Percentiles rank a stretch among this genome's conserved stretches.
Evolutionary conservation across 129 eudicot species (phyloP).

Genomic region (Artemisia tridentata): DNA sequence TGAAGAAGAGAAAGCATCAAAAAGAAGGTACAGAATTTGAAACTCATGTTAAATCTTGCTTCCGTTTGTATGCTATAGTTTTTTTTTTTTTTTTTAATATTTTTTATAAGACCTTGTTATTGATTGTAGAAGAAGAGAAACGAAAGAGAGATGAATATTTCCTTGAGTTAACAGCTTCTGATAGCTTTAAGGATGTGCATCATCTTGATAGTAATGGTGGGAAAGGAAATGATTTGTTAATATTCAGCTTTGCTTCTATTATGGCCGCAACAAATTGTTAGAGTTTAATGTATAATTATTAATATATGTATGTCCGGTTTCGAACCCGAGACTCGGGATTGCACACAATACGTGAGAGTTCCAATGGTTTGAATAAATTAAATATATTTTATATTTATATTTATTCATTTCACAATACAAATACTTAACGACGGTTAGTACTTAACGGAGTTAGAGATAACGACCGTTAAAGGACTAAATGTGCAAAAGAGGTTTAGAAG

Average conservation of each 20-base stretch:
- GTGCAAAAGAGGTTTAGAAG: no score
- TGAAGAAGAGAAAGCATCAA: slow-evolving; percentile 20
- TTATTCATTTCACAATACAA: no score
- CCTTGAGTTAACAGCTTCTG: slow-evolving; percentile 25
- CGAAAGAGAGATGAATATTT: slow-evolving; percentile 20
- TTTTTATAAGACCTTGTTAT: not conserved
- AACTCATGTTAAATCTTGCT: not conserved
- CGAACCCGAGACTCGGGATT: no score
- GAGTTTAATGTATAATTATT: no score
- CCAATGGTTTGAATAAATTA: no score
- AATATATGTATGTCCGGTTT: no score
- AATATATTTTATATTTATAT: no score
- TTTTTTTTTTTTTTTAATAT: no score
- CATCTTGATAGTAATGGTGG: slow-evolving; percentile 23
- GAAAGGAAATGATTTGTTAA: slow-evolving; percentile 26
- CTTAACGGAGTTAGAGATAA: no score
- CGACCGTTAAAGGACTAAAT: no score
- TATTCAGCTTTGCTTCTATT: slow-evolving; percentile 33
- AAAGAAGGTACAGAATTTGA: slow-evolving; percentile 12
- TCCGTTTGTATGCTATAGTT: not conserved
- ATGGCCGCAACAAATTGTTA: slow-evolving; percentile 37
- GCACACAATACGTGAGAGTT: no score
- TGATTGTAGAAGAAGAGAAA: slow-evolving; percentile 15
- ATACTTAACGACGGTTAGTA: no score
- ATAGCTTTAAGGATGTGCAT: slow-evolving; percentile 29